These are phyloP conservation scores for Hymenoscyphus fructigenus DNA, from an alignment of 2,329 filamentous ascomycete genomes.

Conservation along the genomic window DNA sequence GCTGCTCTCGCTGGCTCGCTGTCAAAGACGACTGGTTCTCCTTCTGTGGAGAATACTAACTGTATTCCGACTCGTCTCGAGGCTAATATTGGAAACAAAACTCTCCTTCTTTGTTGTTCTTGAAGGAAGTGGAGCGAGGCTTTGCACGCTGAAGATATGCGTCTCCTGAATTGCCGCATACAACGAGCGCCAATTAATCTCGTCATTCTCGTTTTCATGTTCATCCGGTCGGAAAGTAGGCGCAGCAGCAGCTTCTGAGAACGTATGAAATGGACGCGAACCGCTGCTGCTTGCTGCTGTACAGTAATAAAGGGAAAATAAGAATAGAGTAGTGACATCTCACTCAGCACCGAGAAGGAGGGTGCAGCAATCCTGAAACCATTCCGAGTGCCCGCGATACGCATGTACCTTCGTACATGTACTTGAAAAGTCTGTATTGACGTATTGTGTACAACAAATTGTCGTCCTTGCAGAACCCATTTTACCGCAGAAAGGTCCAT, in stretches of 20 bases:
- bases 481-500: too few species aligned
- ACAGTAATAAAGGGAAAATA: neutral
- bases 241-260: neutral
- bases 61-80: slow-evolving; percentile 17
- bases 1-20: neutral
- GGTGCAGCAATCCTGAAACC: slow-evolving; percentile 11
- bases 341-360: neutral
- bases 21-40: slow-evolving; percentile 9
- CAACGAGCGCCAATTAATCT: neutral
- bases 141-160: too few species aligned
- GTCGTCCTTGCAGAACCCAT: neutral
- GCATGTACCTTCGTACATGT: slow-evolving; percentile 2
- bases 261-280: neutral
- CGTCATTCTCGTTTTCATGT: neutral
- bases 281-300: neutral
- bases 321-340: slow-evolving; percentile 7
- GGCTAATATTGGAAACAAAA: slow-evolving; percentile 4
- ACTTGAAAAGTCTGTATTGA: neutral
- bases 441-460: neutral
- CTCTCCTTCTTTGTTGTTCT: too few species aligned
- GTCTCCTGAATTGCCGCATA: too few species aligned
- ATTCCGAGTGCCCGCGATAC: slow-evolving; percentile 6
- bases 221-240: neutral
- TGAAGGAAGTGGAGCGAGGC: too few species aligned
- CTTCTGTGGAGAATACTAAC: slow-evolving; percentile 1